phyloP scores from a whole-genome alignment of 2,329 filamentous ascomycete species.

The Aspergillus latus region DNA sequence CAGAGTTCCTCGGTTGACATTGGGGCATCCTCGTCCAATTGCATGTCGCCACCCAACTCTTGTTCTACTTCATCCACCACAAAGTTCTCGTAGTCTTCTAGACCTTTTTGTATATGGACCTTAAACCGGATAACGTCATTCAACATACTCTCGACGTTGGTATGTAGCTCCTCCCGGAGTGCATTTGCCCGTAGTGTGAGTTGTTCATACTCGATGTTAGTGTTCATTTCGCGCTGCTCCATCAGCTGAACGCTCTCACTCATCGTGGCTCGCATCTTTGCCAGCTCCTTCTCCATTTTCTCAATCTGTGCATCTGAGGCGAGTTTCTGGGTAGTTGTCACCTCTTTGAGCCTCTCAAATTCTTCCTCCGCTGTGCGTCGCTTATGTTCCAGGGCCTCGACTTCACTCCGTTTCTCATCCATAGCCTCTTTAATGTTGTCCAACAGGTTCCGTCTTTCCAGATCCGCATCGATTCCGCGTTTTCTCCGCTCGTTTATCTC shows the following conservation, averaged over 20 bases:
- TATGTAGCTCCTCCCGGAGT: slow-evolving; percentile 95
- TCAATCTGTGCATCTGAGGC: slow-evolving; percentile 92
- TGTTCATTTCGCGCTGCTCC: slow-evolving; percentile 95
- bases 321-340: slow-evolving; percentile 81
- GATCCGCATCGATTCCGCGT: slow-evolving; percentile 79
- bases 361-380: slow-evolving; percentile 88
- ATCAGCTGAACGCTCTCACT: slow-evolving; percentile 85
- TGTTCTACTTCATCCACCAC: slow-evolving; percentile 91
- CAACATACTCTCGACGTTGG: slow-evolving; percentile 90
- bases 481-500: slow-evolving; percentile 89
- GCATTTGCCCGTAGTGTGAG: slow-evolving; percentile 79
- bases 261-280: slow-evolving; percentile 81
- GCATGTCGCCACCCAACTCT: slow-evolving; percentile 68
- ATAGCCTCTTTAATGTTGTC: slow-evolving; percentile 96
- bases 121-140: slow-evolving; percentile 99
- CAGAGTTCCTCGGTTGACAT: slow-evolving; percentile 14
- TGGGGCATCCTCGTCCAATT: slow-evolving; percentile 31
- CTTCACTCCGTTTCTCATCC: slow-evolving; percentile 89
- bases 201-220: slow-evolving; percentile 94
- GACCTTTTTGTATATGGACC: slow-evolving; percentile 86
- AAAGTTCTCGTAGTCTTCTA: slow-evolving; percentile 93
- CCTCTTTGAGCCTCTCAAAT: slow-evolving; percentile 90
- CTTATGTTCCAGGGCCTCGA: slow-evolving; percentile 85
- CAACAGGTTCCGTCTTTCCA: slow-evolving; percentile 90
- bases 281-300: slow-evolving; percentile 98